Evolutionary conservation across 495 filamentous ascomycete genomes (phyloP).

Genomic region (Penicillium arizonense): DNA sequence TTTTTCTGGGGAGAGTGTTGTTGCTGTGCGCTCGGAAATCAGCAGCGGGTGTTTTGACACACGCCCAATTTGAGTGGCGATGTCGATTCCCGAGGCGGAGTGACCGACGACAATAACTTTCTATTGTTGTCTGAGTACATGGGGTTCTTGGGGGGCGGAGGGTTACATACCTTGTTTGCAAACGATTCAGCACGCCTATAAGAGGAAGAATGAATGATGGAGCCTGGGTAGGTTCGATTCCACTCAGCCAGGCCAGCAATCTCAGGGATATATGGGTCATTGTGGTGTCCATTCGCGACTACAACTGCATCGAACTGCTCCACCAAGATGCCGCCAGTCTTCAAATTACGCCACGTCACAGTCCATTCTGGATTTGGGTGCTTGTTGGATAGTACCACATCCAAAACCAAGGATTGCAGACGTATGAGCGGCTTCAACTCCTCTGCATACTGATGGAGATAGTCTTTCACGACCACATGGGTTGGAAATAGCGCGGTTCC

Average conservation of each 20-base stretch:
- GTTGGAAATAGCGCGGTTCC: constrained; percentile 5
- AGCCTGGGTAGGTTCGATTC: constrained; percentile 1
- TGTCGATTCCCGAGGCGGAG: constrained; percentile 12
- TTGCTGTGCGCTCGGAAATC: constrained; percentile 10
- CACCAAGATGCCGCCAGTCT: background rate
- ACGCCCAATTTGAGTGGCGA: constrained; percentile 5
- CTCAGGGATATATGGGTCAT: constrained; percentile 8
- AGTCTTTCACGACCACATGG: constrained; percentile 3
- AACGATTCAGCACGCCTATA: constrained; percentile 6
- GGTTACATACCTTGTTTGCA: constrained; percentile 4
- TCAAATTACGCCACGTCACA: constrained; percentile 8
- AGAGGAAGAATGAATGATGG: constrained; percentile 7
- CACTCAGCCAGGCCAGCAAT: constrained; percentile 9
- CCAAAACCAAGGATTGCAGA: constrained; percentile 1
- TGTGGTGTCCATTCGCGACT: constrained; percentile 11
- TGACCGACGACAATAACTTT: constrained; percentile 13
- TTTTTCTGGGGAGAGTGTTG: background rate
- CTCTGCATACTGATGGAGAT: constrained; percentile 11
- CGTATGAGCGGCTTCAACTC: constrained; percentile 1
- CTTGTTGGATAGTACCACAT: background rate
- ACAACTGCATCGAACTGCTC: constrained; percentile 8
- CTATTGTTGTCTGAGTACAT: too few species aligned
- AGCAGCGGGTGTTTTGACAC: constrained; percentile 9
- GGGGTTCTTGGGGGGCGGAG: too few species aligned
- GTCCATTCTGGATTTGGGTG: constrained; percentile 3